Percentiles rank a stretch among this genome's conserved stretches.
These are phyloP conservation scores for Pistacia atlantica DNA, from an alignment of 345 rosid genomes.

Conservation along the genomic window DNA sequence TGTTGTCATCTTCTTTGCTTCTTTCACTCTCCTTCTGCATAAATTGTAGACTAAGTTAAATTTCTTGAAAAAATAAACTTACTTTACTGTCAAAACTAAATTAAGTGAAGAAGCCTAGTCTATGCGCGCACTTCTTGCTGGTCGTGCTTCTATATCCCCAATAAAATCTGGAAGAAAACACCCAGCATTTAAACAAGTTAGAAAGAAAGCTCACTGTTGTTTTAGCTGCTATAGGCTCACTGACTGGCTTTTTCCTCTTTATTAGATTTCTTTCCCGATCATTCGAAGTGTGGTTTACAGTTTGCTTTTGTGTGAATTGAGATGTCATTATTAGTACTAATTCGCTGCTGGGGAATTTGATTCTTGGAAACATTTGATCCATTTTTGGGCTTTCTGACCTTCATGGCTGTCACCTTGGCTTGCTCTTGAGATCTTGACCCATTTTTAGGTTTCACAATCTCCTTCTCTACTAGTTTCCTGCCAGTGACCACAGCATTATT, in stretches of 20 bases:
- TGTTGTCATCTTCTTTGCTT: constrained; percentile 37
- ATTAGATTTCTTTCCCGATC: constrained; percentile 26
- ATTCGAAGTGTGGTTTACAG: constrained; percentile 13
- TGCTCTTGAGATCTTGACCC: constrained; percentile 39
- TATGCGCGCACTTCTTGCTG: not conserved
- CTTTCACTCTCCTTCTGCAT: constrained; percentile 46
- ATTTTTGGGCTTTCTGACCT: constrained; percentile 38
- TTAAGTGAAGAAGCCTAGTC: not conserved
- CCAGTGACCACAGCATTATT: constrained; percentile 29
- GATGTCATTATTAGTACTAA: constrained; percentile 24
- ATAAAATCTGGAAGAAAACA: not conserved
- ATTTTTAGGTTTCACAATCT: constrained; percentile 39
- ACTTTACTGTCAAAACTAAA: not conserved
- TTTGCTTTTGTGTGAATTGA: constrained; percentile 25
- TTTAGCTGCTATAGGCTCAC: constrained; percentile 19
- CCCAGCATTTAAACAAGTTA: not conserved
- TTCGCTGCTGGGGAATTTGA: constrained; percentile 18
- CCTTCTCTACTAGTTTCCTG: constrained; percentile 39
- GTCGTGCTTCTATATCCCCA: not conserved
- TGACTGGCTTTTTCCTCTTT: constrained; percentile 31
- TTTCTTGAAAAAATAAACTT: not conserved
- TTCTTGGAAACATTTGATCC: constrained; percentile 32
- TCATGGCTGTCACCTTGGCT: constrained; percentile 30
- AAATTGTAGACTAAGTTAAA: constrained; percentile 18
- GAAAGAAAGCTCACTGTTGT: constrained; percentile 30